Evolutionary conservation across 805 yeast species (phyloP), one percentile per base, ranked within the genome.

Genomic region (Cyberlindnera euphorbiae): DNA sequence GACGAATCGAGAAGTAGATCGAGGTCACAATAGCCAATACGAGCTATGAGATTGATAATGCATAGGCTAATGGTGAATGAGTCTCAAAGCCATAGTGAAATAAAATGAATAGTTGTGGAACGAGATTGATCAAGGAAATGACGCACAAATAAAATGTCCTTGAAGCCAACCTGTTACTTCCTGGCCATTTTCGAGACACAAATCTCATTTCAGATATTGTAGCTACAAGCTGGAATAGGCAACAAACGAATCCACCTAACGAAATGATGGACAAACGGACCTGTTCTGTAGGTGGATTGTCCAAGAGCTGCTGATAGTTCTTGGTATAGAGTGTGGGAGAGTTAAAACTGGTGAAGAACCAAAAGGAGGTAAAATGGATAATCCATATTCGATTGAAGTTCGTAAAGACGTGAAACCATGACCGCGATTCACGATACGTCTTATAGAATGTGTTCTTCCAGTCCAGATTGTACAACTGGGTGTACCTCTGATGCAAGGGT

Each of bases 301-400:
- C 73, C 36, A 65, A 45, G 8, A 65, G 47, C 24, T 73, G 77
- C 33, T 62, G 59, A 51, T 81, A 82, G 36, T 74, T 60, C 28
- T 64, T 60, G 0, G 88, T 79, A 54, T 83, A 85, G 22, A 85
- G 62, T 0, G 85, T 71, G 1, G 85, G 79, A 1, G 89, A 67
- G 55, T 85, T 82, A 56, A 73, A 76, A 18, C 79, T 58, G 0
- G 89, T 81, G 53, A 79, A 85, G 45, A 75, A 79, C 95, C 95
- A 85, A 56, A 80, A 85, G 17, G 80, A 65, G 1, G 84, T 68
- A 18, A 79, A 63, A 54, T 85, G 95, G 32, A 84, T 74, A 35
- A 82, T 75, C 89, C 90, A 82, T 37, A 83, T 75, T 37, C 95
- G 62, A 57, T 81, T 82, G 59, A 85, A 85, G 56, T 85, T 83